Evolutionary conservation across 192 early-diverging fungal species (phyloP).

Genomic region (Entomortierella parvispora): DNA sequence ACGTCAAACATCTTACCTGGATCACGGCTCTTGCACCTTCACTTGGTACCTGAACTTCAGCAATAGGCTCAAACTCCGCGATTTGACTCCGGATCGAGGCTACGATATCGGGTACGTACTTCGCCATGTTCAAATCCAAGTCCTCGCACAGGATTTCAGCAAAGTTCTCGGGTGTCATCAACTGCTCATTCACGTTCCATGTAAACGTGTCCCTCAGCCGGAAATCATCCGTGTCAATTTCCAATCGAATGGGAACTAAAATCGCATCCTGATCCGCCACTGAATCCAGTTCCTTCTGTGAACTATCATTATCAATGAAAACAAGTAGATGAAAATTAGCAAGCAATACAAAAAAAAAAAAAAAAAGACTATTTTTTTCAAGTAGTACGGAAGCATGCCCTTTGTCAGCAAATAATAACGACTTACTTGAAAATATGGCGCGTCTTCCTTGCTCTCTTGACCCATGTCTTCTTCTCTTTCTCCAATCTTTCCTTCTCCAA

Average conservation of each 20-base stretch:
- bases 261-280: constrained; percentile 76
- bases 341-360: not conserved
- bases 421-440: constrained; percentile 53
- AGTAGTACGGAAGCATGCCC: no score
- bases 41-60: constrained; percentile 56
- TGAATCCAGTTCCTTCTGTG: constrained; percentile 55
- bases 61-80: constrained; percentile 63
- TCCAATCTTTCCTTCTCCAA: constrained; percentile 36
- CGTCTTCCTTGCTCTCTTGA: constrained; percentile 37
- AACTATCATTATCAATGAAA: constrained; percentile 28
- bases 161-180: constrained; percentile 86
- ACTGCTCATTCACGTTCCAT: constrained; percentile 91
- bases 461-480: constrained; percentile 51
- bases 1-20: constrained; percentile 54
- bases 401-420: no score
- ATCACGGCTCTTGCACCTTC: constrained; percentile 58
- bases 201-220: constrained; percentile 89
- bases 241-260: constrained; percentile 90
- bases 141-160: constrained; percentile 86
- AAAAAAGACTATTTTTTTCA: no score
- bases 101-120: constrained; percentile 63
- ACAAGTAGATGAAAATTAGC: not conserved
- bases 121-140: constrained; percentile 64
- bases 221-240: constrained; percentile 88
- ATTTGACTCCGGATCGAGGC: constrained; percentile 70